phyloP scores from a whole-genome alignment of 2,329 filamentous ascomycete species.

The Harringtonia aguacate region DNA sequence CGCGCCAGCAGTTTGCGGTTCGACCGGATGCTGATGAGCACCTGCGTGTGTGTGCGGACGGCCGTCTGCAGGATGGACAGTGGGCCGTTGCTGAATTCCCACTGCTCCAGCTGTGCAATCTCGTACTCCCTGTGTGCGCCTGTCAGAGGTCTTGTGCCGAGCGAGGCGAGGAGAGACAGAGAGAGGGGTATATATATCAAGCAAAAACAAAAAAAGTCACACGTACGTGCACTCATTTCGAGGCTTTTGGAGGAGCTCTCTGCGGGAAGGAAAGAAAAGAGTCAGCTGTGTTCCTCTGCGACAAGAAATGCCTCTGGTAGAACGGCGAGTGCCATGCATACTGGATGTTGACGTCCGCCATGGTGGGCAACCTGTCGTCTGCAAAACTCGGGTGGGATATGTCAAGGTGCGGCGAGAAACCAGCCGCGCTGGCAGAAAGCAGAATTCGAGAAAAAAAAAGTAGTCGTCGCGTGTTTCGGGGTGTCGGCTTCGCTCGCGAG shows the following conservation, averaged over 20 bases:
- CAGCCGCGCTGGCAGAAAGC: too few species aligned
- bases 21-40: conserved; percentile 94
- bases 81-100: conserved; percentile 39
- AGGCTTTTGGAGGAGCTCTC: conserved; percentile 14
- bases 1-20: conserved; percentile 95
- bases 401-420: too few species aligned
- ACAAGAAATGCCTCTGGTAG: neutral
- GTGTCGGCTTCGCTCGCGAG: too few species aligned
- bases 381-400: too few species aligned
- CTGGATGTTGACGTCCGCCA: conserved; percentile 13
- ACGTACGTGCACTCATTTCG: conserved; percentile 14
- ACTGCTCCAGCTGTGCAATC: conserved; percentile 58
- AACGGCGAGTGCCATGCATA: neutral
- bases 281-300: neutral
- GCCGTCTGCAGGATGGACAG: conserved; percentile 94
- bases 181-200: neutral
- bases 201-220: neutral
- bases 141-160: too few species aligned
- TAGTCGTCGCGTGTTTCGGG: too few species aligned
- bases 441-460: too few species aligned
- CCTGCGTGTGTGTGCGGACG: conserved; percentile 87
- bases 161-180: conserved; percentile 1
- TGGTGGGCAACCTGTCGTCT: too few species aligned
- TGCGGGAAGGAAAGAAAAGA: neutral
- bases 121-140: conserved; percentile 66